Percentiles rank a stretch among this genome's conserved stretches.
Evolutionary conservation across 2,329 filamentous ascomycete species (phyloP).

Genomic region (Botrytis porri): DNA sequence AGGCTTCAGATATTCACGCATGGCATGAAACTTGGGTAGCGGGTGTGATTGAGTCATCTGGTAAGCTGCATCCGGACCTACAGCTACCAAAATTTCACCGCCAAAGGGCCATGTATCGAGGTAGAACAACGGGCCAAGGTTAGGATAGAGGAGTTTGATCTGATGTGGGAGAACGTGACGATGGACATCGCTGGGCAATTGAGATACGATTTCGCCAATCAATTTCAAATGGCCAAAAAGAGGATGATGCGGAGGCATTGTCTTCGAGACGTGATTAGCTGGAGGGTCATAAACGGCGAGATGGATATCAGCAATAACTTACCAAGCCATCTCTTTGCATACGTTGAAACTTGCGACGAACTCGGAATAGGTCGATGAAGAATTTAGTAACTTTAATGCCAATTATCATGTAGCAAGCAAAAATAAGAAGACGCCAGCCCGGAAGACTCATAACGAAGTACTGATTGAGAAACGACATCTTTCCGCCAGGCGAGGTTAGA

Average conservation of each 20-base stretch:
- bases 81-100: not conserved
- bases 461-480: not conserved
- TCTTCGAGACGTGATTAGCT: not conserved
- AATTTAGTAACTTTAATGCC: not conserved
- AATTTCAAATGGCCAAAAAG: not conserved
- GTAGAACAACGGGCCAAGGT: conserved; percentile 1
- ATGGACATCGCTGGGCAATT: not conserved
- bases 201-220: not conserved
- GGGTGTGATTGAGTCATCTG: conserved; percentile 3
- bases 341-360: not conserved
- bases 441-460: not conserved
- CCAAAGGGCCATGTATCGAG: not conserved
- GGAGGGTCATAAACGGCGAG: not conserved
- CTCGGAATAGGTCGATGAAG: not conserved
- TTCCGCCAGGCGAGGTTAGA: not conserved
- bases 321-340: not conserved
- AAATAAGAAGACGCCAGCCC: not conserved
- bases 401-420: not conserved
- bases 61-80: not conserved
- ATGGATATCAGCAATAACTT: not conserved
- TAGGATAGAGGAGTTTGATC: not conserved
- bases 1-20: not conserved
- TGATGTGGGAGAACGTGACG: not conserved
- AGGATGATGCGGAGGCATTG: not conserved
- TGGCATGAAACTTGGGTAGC: not conserved